Conservation (phyloP, 805 yeast species). For the Candida incommunis region DNA sequence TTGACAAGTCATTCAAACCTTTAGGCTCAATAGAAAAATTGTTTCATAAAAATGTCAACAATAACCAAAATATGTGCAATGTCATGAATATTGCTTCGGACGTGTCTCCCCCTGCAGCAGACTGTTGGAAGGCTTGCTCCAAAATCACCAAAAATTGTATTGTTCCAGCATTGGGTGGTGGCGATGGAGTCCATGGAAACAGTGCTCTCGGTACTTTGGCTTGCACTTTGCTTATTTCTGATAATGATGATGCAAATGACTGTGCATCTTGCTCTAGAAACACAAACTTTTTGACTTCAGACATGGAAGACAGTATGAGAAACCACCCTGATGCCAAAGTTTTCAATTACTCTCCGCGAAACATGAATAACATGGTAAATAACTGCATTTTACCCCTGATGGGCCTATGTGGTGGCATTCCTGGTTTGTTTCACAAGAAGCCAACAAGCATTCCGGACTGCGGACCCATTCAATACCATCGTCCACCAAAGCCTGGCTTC, state of each 20-base stretch:
- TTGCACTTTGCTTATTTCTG: not conserved
- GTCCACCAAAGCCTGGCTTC: not conserved
- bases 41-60: not conserved
- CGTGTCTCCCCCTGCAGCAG: not conserved
- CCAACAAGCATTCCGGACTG: not conserved
- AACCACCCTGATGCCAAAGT: not conserved
- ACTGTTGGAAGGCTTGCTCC: not conserved
- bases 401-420: not conserved
- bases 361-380: not conserved
- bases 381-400: not conserved
- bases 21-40: not conserved
- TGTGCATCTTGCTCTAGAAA: not conserved
- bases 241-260: conserved; percentile 1
- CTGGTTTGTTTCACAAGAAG: not conserved
- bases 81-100: not conserved
- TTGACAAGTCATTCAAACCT: not conserved
- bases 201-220: not conserved
- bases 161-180: not conserved
- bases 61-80: not conserved
- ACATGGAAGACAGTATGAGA: not conserved
- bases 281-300: not conserved
- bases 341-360: conserved; percentile 1
- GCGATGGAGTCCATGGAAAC: not conserved
- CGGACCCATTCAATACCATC: not conserved
- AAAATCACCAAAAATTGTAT: not conserved